Evolutionary conservation across 177 flowering plant species (phyloP).

Genomic region (Telopea speciosissima): DNA sequence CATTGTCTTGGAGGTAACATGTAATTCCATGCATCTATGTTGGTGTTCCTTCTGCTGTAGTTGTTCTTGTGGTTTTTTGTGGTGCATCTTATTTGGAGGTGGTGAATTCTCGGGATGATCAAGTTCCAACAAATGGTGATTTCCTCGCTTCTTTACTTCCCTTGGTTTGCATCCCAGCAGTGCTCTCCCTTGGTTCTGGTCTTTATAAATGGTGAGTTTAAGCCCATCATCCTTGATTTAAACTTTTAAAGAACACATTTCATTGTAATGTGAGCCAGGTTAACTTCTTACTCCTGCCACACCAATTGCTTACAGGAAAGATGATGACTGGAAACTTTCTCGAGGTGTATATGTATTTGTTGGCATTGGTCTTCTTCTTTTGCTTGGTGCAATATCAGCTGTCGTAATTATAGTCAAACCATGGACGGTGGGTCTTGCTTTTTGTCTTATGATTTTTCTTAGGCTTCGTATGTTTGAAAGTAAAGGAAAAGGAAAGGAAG

Average conservation of each 20-base stretch:
- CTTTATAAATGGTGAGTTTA: constrained; percentile 74
- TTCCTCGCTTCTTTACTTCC: constrained; percentile 98
- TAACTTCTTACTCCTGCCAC: not conserved
- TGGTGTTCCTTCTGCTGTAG: constrained; percentile 33
- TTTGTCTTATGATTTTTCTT: not conserved
- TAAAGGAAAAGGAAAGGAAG: no score
- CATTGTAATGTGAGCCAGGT: not conserved
- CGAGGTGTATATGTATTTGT: constrained; percentile 79
- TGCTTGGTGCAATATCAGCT: constrained; percentile 88
- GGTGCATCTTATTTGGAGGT: constrained; percentile 85
- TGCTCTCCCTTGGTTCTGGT: constrained; percentile 77
- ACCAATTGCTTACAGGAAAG: constrained; percentile 66
- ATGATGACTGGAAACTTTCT: constrained; percentile 92
- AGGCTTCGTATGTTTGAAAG: no score
- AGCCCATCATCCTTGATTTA: not conserved
- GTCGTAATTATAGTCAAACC: constrained; percentile 69
- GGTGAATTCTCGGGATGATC: constrained; percentile 63
- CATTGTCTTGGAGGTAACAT: not conserved
- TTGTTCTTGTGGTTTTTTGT: constrained; percentile 89
- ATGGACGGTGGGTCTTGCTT: constrained; percentile 74
- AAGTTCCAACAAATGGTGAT: constrained; percentile 69
- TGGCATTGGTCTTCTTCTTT: constrained; percentile 74
- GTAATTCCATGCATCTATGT: not conserved
- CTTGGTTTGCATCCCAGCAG: constrained; percentile 83
- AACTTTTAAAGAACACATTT: not conserved